Base-by-base conservation (phyloP, 805 yeast genomes). In the Sugiyamaella chiloensis region DNA sequence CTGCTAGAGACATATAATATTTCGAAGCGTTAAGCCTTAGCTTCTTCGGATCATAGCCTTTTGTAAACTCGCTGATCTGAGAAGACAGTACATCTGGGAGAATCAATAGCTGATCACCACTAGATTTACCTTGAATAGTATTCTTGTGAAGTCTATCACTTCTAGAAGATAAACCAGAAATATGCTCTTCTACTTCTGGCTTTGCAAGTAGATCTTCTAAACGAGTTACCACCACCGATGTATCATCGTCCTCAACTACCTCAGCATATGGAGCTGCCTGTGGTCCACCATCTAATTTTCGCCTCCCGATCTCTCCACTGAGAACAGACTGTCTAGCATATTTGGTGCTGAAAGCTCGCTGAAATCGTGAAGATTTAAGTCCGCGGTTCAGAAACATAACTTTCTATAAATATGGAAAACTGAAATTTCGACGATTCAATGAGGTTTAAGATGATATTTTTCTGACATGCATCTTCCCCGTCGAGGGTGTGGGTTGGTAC, bases 1-100 rank as follows among this genome's bases (percentile, higher is more conserved):
- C 74, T 20, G 71, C 71, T 44, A 87, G 56, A 3, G 71, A 67
- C 40, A 75, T 70, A 58, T 74, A 84, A 24, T 79, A 63, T 40
- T 66, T 68, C 0, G 87, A 83, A 0, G 81, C 88, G 8, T 80
- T 72, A 47, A 76, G 76, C 47, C 90, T 72, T 40, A 89, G 62
- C 36, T 74, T 71, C 54, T 75, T 83, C 0, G 96, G 96, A 3
- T 74, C 66, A 40, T 80, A 73, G n/a, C 72, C 64, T 5, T 76
- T 69, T 47, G 89, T 83, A 57, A 85, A 76, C 54, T 83, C 76
- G 51, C 79, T 75, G 35, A 89, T 83, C 0, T 76, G 74, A 29
- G 74, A 70, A 1, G 87, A 67, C 2, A 89, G 70, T 3, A 60
- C 67, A 1, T 67, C 66, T 0, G 95, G 95, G 14, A 89, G 60